Evolutionary conservation across 176 grass and related monocot species (phyloP), one percentile per base, ranked within the genome.

Genomic region (Chloris gayana): DNA sequence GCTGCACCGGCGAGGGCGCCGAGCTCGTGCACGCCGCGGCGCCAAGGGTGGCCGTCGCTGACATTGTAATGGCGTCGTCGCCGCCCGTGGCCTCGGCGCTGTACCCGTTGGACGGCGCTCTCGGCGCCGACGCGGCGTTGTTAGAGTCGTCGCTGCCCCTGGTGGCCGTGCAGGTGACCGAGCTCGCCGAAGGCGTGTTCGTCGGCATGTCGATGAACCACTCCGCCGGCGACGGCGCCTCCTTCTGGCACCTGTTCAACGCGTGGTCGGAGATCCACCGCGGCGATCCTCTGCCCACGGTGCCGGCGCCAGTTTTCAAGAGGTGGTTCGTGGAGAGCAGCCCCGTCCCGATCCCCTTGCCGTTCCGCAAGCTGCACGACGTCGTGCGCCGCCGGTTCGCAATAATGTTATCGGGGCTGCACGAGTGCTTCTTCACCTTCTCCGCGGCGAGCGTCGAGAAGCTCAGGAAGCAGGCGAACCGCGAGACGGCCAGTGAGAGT

Each of bases 11-110:
- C 18, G 49, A 53, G 5, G 49, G 49, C 49, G 49, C 49, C 1
- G 49, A 53, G 81, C 75, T 93, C 31, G 64, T 90, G 62, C 91
- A 93, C 67, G 87, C 87, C 0, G 34, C 15, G 51, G 90, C 80
- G 9, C 77, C 81, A 4, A 37, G 5, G 4, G 83, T 85, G 46
- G 3, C 69, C 49, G 84, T 80, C 37, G 22, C 56, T 9, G 85
- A 90, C 79, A 70, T 93, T 65, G 30, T 51, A n/a, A n/a, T n/a
- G n/a, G n/a, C n/a, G n/a, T n/a, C n/a, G n/a, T n/a, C 75, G 32
- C 56, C 14, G 42, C 72, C 7, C 0, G 41, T 44, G 41, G 41
- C 12, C 2, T 45, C 57, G 83, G 3, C 81, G 0, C 11, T 83
- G 3, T 83, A 53, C 80, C 46, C 60, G 0, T 12, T 67, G 21